Conservation (phyloP, 768 basidiomycete genomes). For the Boletus rex-veris region DNA sequence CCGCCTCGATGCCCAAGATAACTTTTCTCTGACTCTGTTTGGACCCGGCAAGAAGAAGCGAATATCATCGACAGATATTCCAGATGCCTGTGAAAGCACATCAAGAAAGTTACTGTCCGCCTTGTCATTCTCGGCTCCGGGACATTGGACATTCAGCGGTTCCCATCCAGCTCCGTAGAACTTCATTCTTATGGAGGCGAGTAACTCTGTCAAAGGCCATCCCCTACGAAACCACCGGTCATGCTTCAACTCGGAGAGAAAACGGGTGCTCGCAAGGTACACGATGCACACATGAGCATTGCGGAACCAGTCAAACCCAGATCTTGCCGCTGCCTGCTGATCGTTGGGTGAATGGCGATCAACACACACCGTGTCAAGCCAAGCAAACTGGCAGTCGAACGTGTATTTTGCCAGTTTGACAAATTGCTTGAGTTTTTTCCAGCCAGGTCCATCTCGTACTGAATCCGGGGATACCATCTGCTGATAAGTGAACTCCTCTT, state of each 20-base stretch:
- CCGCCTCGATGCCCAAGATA: conserved; percentile 1
- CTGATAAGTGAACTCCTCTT: not conserved
- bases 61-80: conserved; percentile 1
- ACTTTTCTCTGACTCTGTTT: conserved; percentile 7
- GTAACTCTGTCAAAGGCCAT: not conserved
- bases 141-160: not conserved
- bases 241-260: not conserved
- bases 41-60: conserved; percentile 1
- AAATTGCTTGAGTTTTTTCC: not conserved
- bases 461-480: not conserved
- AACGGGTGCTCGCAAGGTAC: not conserved
- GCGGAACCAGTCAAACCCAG: conserved; percentile 1
- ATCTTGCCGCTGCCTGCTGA: not conserved
- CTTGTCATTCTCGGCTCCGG: conserved; percentile 5
- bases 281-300: conserved; percentile 5
- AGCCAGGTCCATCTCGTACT: conserved; percentile 2
- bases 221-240: conserved; percentile 4
- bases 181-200: not conserved
- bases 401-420: not conserved
- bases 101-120: not conserved
- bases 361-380: not conserved
- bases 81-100: conserved; percentile 1
- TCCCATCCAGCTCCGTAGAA: conserved; percentile 7
- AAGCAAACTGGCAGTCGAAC: not conserved
- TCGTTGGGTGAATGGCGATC: not conserved